phyloP scores from a whole-genome alignment of 176 grass and related monocot genomes.

The Secale cereale region DNA sequence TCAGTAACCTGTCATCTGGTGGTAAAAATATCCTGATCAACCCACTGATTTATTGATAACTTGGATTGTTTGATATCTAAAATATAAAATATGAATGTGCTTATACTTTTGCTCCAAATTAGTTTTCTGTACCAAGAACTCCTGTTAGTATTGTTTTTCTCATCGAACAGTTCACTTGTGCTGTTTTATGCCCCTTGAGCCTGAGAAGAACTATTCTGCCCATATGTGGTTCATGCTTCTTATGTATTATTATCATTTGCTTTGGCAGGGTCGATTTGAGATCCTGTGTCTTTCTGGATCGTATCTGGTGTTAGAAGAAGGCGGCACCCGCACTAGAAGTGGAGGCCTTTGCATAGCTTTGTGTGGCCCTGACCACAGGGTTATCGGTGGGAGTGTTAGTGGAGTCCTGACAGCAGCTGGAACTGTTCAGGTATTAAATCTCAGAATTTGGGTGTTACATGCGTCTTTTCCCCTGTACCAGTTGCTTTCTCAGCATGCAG shows the following conservation, averaged over 20 bases:
- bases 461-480: background rate
- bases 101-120: background rate
- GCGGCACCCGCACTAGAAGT: constrained; percentile 50
- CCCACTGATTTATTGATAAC: background rate
- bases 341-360: constrained; percentile 85
- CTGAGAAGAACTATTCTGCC: background rate
- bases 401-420: constrained; percentile 77
- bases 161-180: background rate
- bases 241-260: constrained; percentile 2
- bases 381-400: constrained; percentile 78
- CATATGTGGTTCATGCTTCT: background rate
- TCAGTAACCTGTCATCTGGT: background rate
- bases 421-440: constrained; percentile 70
- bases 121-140: background rate
- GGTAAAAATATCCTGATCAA: background rate
- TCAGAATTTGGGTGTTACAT: background rate
- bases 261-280: constrained; percentile 86
- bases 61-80: background rate
- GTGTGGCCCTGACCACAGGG: constrained; percentile 67
- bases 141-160: background rate
- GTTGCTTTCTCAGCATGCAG: background rate
- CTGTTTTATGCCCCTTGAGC: background rate
- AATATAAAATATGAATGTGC: background rate
- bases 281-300: constrained; percentile 93
- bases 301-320: constrained; percentile 67